Evolutionary conservation across 176 grass and related monocot species (phyloP).

Genomic region (Avena atlantica): DNA sequence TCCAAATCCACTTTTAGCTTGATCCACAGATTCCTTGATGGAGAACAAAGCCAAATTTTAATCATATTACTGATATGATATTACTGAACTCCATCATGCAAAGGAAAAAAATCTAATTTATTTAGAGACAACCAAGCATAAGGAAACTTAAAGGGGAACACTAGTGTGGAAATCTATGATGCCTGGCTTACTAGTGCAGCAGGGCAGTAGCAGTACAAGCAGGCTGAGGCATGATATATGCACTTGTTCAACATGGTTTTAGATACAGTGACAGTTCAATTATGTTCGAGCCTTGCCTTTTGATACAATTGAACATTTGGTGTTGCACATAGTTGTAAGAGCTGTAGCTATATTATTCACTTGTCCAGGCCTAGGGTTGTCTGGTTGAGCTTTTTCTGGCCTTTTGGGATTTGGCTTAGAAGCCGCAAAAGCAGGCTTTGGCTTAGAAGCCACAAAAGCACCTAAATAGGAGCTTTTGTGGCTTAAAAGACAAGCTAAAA

Average conservation of each 20-base stretch:
- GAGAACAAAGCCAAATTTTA: slow-evolving; percentile 26
- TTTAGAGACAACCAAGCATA: background rate
- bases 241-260: background rate
- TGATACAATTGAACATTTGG: background rate
- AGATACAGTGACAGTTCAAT: background rate
- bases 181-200: background rate
- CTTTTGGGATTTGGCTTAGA: too few species aligned
- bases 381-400: too few species aligned
- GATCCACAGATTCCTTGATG: slow-evolving; percentile 60
- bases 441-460: too few species aligned
- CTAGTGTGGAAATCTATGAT: background rate
- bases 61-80: background rate
- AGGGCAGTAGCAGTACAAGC: background rate
- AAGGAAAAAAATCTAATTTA: background rate
- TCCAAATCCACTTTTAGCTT: slow-evolving; percentile 50
- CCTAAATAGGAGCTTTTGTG: too few species aligned
- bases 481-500: too few species aligned
- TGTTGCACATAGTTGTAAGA: background rate
- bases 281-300: background rate
- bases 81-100: background rate
- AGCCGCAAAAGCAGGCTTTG: too few species aligned
- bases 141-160: slow-evolving; percentile 6
- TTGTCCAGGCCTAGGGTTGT: background rate
- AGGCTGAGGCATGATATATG: background rate
- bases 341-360: background rate